Percentiles rank a stretch among this genome's conserved stretches.
phyloP scores from a whole-genome alignment of 2,329 filamentous ascomycete genomes.

The Penicillium sp. region DNA sequence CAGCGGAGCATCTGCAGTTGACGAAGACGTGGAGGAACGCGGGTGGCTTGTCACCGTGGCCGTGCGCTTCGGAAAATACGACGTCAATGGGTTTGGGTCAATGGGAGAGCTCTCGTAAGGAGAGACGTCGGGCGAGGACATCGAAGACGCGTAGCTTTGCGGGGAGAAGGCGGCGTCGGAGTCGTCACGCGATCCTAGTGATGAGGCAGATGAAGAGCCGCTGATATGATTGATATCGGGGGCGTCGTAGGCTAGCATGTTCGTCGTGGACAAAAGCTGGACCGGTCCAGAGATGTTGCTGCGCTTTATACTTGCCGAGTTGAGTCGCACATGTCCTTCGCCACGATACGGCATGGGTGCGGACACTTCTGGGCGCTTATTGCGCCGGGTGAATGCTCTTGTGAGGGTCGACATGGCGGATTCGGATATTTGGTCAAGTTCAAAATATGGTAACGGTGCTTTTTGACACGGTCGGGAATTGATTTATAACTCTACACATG shows the following conservation, averaged over 20 bases:
- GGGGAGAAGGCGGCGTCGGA: conserved; percentile 62
- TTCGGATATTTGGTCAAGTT: conserved; percentile 4
- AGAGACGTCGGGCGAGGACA: conserved; percentile 49
- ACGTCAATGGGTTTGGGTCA: conserved; percentile 56
- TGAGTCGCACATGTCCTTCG: conserved; percentile 47
- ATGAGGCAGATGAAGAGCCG: conserved; percentile 53
- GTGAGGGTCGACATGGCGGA: conserved; percentile 41
- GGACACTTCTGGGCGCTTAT: conserved; percentile 48
- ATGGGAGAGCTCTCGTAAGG: conserved; percentile 45
- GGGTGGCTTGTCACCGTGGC: conserved; percentile 62
- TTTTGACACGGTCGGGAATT: conserved; percentile 8
- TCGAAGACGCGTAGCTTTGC: conserved; percentile 53
- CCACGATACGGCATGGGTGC: conserved; percentile 44
- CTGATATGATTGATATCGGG: conserved; percentile 65
- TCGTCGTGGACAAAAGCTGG: conserved; percentile 88
- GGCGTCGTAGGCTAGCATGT: conserved; percentile 92
- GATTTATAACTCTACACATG: conserved; percentile 5
- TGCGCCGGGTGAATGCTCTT: conserved; percentile 51
- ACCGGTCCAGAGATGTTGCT: conserved; percentile 77
- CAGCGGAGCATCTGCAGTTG: conserved; percentile 57
- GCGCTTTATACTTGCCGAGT: conserved; percentile 48
- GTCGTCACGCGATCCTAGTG: conserved; percentile 38
- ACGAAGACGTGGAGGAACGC: conserved; percentile 48
- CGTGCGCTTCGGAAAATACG: conserved; percentile 68
- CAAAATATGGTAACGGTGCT: not conserved